phyloP scores from a whole-genome alignment of 1,284 basidiomycete species.

The Naganishia liquefaciens region DNA sequence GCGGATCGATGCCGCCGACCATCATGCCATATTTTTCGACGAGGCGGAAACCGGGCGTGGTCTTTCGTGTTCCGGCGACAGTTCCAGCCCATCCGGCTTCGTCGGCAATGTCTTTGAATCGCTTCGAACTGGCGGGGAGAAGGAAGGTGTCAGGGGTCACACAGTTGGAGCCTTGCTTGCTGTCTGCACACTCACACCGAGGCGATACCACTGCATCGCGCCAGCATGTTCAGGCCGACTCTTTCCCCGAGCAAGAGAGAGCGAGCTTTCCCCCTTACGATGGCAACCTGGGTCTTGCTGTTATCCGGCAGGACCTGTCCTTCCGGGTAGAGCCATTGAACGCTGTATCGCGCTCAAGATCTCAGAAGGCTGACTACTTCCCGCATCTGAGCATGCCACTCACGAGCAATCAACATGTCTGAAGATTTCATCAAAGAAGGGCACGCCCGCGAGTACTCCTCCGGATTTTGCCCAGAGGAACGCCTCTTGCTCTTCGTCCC shows the following conservation, averaged over 20 bases:
- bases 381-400: slow-evolving; percentile 49
- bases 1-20: slow-evolving; percentile 93
- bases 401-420: slow-evolving; percentile 83
- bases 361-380: neutral
- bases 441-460: slow-evolving; percentile 89
- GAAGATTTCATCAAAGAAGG: slow-evolving; percentile 95
- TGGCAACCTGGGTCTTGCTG: slow-evolving; percentile 76
- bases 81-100: slow-evolving; percentile 80
- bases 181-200: slow-evolving; percentile 66
- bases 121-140: slow-evolving; percentile 36
- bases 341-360: slow-evolving; percentile 58
- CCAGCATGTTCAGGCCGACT: slow-evolving; percentile 89
- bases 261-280: slow-evolving; percentile 84
- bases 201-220: slow-evolving; percentile 94
- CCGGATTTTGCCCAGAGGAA: slow-evolving; percentile 74
- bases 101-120: slow-evolving; percentile 76
- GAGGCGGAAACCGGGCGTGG: slow-evolving; percentile 93
- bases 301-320: slow-evolving; percentile 74
- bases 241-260: slow-evolving; percentile 91
- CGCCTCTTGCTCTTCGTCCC: slow-evolving; percentile 82
- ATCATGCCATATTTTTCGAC: slow-evolving; percentile 99
- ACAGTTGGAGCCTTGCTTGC: slow-evolving; percentile 9
- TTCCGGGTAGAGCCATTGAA: slow-evolving; percentile 89
- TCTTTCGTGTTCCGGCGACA: slow-evolving; percentile 95
- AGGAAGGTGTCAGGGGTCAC: slow-evolving; percentile 20